Base-by-base conservation (phyloP, 2,329 filamentous ascomycete genomes). In the Colletotrichum truncatum region DNA sequence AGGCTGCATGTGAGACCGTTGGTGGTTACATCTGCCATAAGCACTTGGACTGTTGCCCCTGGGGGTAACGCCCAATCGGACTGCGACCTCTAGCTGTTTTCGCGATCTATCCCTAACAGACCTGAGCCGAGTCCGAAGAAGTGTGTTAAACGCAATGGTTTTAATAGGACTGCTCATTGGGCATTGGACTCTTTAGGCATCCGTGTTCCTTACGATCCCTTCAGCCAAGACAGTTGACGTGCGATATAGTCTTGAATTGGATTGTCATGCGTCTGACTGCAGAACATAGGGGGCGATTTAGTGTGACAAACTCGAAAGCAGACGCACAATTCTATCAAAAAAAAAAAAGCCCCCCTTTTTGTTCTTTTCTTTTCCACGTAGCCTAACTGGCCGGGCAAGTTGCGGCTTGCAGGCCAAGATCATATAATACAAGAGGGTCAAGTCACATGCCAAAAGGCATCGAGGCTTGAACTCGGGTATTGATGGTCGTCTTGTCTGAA, bases 21-120 rank as follows among this genome's bases (percentile, higher is more conserved):
- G 46, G 34, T n/a, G 63, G 48, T 65, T 56, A 45, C 57, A 65
- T 65, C 57, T 61, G 57, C 49, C 57, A 62, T 65, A 65, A 65
- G 63, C 63, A 56, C 63, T 65, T 65, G 43, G 36, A 16, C 21
- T n/a, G 43, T 34, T 23, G 41, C 56, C 11, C 28, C 18, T 54
- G 38, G 41, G 26, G 7, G 12, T 4, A 11, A n/a, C 28, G 26
- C 26, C 63, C 63, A 65, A 63, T 65, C 36, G 16, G 9, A 38
- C 25, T 34, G 36, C 46, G n/a, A 28, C 18, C 6, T 18, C 8
- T 4, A 4, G 9, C 21, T 23, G 25, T 5, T 34, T 18, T 28
- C 26, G n/a, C 32, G 9, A 41, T 49, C 6, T 34, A 11, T 32
- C 6, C 12, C 10, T 36, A 18, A 2, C 18, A 21, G 30, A 25